Percentiles rank a stretch among this genome's conserved stretches.
These are phyloP conservation scores for Cubamyces lactineus DNA, from an alignment of 768 basidiomycete genomes.

Conservation along the genomic window DNA sequence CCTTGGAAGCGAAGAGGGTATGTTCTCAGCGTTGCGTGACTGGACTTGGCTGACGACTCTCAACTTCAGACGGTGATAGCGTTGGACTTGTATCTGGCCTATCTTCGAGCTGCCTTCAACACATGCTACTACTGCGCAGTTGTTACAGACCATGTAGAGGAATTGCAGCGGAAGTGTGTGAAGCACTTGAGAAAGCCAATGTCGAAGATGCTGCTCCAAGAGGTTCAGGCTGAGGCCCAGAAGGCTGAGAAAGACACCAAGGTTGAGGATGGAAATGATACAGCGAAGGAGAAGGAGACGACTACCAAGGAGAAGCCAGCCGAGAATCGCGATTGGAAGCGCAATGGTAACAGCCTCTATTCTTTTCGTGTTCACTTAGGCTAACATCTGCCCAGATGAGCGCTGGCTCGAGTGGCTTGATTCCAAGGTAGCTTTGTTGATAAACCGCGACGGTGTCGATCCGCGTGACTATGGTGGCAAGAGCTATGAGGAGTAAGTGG, in stretches of 20 bases:
- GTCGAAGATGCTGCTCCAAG: conserved; percentile 62
- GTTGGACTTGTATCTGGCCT: conserved; percentile 91
- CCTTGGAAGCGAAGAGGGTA: conserved; percentile 74
- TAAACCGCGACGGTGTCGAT: conserved; percentile 80
- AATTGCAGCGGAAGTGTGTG: conserved; percentile 93
- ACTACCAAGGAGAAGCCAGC: conserved; percentile 36
- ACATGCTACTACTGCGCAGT: conserved; percentile 98
- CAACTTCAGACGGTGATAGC: conserved; percentile 67
- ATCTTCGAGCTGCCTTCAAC: conserved; percentile 90
- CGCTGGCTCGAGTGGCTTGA: conserved; percentile 92
- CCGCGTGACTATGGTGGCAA: conserved; percentile 89
- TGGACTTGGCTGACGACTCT: conserved; percentile 9
- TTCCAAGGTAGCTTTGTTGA: conserved; percentile 78
- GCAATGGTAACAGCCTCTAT: conserved; percentile 55
- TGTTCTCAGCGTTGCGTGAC: conserved; percentile 14
- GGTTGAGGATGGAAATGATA: conserved; percentile 44
- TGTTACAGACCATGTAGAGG: conserved; percentile 90
- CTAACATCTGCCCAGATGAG: conserved; percentile 56
- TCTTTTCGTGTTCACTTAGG: conserved; percentile 14
- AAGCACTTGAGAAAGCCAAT: conserved; percentile 85
- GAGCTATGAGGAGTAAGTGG: conserved; percentile 82
- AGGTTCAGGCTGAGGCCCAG: conserved; percentile 57
- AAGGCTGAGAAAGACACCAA: conserved; percentile 51
- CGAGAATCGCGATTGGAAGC: conserved; percentile 57
- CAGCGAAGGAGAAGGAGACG: conserved; percentile 40